Evolutionary conservation across 306 rosid species (phyloP).

Genomic region (Pyrus communis): DNA sequence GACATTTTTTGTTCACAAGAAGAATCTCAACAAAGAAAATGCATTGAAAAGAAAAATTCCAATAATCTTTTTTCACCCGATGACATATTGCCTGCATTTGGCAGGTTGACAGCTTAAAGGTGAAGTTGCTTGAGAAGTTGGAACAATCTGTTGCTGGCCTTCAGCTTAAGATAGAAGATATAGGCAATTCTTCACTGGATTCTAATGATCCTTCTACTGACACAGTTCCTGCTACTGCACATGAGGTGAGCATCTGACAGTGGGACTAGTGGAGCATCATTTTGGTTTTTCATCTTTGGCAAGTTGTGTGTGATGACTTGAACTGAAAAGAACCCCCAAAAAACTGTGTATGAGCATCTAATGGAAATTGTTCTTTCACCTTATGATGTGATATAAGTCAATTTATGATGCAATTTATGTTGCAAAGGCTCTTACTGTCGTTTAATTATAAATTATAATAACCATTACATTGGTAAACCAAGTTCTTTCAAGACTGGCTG

Average conservation of each 20-base stretch:
- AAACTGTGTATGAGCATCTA: not conserved
- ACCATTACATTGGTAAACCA: not conserved
- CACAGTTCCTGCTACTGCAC: slow-evolving; percentile 39
- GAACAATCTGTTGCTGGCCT: slow-evolving; percentile 67
- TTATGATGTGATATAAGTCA: not conserved
- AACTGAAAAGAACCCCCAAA: not conserved
- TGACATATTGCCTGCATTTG: slow-evolving; percentile 29
- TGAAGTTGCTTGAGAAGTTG: slow-evolving; percentile 67
- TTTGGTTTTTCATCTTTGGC: slow-evolving; percentile 12
- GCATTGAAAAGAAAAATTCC: not conserved
- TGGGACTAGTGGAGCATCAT: not conserved
- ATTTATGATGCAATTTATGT: not conserved
- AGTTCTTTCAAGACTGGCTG: not conserved
- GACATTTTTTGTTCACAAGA: not conserved
- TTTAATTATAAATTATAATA: not conserved
- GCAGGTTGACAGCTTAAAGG: slow-evolving; percentile 80
- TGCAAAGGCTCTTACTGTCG: too few species aligned
- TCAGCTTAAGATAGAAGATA: slow-evolving; percentile 53
- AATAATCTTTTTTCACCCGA: slow-evolving; percentile 2
- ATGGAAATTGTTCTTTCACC: not conserved
- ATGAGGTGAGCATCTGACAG: slow-evolving; percentile 47
- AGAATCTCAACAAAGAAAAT: not conserved
- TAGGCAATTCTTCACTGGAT: slow-evolving; percentile 40
- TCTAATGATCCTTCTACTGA: slow-evolving; percentile 20
- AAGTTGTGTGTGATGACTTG: not conserved